phyloP scores from a whole-genome alignment of 352 stramenopile genomes.

The Pythium brassicae region DNA sequence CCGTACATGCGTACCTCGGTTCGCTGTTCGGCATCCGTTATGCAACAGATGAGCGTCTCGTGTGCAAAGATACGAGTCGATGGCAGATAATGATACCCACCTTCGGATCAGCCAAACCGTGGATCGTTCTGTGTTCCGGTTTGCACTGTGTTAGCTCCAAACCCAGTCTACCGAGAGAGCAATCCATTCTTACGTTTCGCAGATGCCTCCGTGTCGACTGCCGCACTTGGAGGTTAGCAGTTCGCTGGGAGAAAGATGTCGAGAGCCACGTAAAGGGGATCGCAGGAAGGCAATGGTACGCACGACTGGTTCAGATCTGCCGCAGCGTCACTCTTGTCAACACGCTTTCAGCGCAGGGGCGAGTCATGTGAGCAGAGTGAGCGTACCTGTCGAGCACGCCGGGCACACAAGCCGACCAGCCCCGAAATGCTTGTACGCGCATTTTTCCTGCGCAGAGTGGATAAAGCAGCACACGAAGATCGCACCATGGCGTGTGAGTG shows the following conservation, averaged over 20 bases:
- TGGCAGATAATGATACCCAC: conserved; percentile 13
- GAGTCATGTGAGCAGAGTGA: neutral
- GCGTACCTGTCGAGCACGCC: conserved; percentile 46
- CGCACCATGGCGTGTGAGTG: no score
- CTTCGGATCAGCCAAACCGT: conserved; percentile 57
- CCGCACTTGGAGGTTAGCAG: neutral
- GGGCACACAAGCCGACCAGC: conserved; percentile 58
- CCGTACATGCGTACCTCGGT: conserved; percentile 1
- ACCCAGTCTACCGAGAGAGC: no score
- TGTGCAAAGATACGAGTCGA: neutral
- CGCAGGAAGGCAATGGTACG: conserved; percentile 5
- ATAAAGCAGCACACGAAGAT: no score
- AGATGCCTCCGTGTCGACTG: conserved; percentile 47
- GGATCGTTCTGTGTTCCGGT: conserved; percentile 45
- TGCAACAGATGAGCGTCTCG: neutral
- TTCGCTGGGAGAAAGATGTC: neutral
- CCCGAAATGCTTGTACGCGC: conserved; percentile 80
- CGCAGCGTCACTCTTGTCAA: no score
- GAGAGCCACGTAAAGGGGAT: neutral
- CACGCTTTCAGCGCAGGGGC: neutral
- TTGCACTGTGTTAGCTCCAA: neutral
- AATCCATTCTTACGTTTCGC: conserved; percentile 44
- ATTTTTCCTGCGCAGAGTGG: conserved; percentile 59
- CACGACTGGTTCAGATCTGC: conserved; percentile 57
- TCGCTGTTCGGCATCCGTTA: neutral